Percentiles rank a stretch among this genome's conserved stretches.
Conservation (phyloP, 148 eudicot genomes). For the Cornus suecica region DNA sequence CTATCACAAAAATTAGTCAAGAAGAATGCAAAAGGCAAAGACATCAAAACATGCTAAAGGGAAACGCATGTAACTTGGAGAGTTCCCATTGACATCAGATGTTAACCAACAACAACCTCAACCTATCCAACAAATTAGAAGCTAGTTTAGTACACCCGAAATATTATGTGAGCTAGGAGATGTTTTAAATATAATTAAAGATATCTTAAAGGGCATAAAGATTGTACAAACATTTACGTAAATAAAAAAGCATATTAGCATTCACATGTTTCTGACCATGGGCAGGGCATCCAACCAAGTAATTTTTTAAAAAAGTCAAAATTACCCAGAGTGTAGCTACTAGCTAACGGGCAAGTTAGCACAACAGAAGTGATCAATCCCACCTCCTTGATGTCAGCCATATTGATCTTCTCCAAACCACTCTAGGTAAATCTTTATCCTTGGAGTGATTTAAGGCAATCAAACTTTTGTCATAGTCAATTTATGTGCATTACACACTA, state of each 20-base stretch:
- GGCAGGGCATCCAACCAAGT: background rate
- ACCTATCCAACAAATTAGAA: conserved; percentile 2
- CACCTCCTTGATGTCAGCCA: too few species aligned
- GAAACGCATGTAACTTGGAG: background rate
- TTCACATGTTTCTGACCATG: too few species aligned
- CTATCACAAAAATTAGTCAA: background rate
- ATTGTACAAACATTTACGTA: background rate
- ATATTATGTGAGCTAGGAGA: background rate
- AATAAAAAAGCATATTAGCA: background rate
- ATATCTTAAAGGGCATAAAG: background rate
- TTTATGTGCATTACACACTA: too few species aligned
- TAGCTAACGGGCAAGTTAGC: too few species aligned
- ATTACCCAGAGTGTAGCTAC: too few species aligned
- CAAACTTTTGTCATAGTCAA: too few species aligned
- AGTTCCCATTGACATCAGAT: background rate
- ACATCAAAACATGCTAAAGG: background rate
- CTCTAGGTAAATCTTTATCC: too few species aligned
- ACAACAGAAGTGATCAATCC: too few species aligned
- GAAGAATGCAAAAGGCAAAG: background rate
- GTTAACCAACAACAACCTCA: background rate
- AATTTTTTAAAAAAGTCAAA: too few species aligned
- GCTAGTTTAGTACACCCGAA: background rate
- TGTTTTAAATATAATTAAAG: background rate
- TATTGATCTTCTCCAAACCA: too few species aligned
- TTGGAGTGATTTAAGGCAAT: too few species aligned